These are phyloP conservation scores for Solioccasus polychromus DNA, from an alignment of 768 basidiomycete species.

Conservation along the genomic window DNA sequence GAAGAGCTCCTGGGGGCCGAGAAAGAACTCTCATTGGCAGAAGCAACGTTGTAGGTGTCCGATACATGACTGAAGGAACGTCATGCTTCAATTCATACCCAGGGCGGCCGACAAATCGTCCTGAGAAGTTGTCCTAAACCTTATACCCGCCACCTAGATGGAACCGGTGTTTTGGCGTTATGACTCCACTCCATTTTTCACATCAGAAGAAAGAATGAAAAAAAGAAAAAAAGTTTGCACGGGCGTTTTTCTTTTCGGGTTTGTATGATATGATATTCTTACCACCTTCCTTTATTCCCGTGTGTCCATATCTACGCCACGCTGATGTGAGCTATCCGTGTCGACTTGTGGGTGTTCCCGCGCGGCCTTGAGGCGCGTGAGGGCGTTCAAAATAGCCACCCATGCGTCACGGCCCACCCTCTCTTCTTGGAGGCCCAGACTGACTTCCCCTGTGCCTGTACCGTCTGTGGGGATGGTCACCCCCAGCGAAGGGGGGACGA, in stretches of 20 bases:
- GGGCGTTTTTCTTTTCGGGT: too few species aligned
- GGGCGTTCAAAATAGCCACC: constrained; percentile 68
- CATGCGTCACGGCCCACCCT: constrained; percentile 75
- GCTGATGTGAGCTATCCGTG: constrained; percentile 10
- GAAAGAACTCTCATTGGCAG: constrained; percentile 51
- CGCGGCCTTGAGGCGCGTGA: constrained; percentile 57
- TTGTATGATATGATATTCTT: constrained; percentile 9
- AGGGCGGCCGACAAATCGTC: constrained; percentile 11
- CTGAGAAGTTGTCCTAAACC: constrained; percentile 17
- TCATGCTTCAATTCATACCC: constrained; percentile 19
- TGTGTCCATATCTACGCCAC: constrained; percentile 17
- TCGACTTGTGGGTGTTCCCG: constrained; percentile 24
- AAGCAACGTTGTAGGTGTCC: constrained; percentile 43
- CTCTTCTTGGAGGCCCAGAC: constrained; percentile 74
- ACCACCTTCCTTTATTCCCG: constrained; percentile 16
- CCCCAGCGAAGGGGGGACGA: constrained; percentile 75
- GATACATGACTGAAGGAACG: constrained; percentile 1
- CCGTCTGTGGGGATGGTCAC: constrained; percentile 59
- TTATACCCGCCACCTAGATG: constrained; percentile 25
- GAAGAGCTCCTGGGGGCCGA: constrained; percentile 55
- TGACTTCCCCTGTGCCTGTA: constrained; percentile 30
- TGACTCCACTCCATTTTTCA: too few species aligned
- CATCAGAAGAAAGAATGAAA: too few species aligned
- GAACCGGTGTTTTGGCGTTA: too few species aligned
- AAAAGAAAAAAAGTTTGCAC: too few species aligned